These are phyloP conservation scores for Populus hybrid DNA, from an alignment of 441 rosid genomes.

Conservation along the genomic window DNA sequence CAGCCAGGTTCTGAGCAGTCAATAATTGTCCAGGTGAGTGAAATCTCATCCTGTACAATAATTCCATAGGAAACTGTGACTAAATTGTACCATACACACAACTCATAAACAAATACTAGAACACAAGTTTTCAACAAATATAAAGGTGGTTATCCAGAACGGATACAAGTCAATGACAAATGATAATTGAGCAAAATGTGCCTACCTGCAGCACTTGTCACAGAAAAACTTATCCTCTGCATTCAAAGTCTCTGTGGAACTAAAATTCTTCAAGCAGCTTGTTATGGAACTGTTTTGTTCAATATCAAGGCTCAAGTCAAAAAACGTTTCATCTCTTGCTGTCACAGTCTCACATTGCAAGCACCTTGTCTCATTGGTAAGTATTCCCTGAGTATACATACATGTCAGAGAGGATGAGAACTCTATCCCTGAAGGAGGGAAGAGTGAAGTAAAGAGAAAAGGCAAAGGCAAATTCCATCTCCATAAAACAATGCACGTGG, in stretches of 20 bases:
- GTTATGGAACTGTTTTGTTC: constrained; percentile 96
- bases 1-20: not conserved
- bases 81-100: not conserved
- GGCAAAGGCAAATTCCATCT: not conserved
- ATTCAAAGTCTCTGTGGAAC: constrained; percentile 93
- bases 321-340: constrained; percentile 91
- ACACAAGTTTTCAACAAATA: not conserved
- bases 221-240: constrained; percentile 97
- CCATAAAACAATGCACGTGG: not conserved
- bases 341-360: constrained; percentile 91
- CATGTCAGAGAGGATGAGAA: constrained; percentile 25
- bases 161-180: not conserved
- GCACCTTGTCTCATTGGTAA: constrained; percentile 94
- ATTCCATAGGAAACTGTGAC: not conserved
- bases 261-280: constrained; percentile 93
- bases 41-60: constrained; percentile 8
- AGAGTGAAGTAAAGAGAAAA: not conserved
- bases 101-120: not conserved
- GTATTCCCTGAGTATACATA: constrained; percentile 65
- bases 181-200: not conserved
- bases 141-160: not conserved
- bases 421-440: not conserved
- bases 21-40: not conserved
- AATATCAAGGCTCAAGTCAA: constrained; percentile 93
- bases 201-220: constrained; percentile 97